These are phyloP conservation scores for Cladophialophora yegresii DNA, from an alignment of 2,329 filamentous ascomycete genomes.

Conservation along the genomic window DNA sequence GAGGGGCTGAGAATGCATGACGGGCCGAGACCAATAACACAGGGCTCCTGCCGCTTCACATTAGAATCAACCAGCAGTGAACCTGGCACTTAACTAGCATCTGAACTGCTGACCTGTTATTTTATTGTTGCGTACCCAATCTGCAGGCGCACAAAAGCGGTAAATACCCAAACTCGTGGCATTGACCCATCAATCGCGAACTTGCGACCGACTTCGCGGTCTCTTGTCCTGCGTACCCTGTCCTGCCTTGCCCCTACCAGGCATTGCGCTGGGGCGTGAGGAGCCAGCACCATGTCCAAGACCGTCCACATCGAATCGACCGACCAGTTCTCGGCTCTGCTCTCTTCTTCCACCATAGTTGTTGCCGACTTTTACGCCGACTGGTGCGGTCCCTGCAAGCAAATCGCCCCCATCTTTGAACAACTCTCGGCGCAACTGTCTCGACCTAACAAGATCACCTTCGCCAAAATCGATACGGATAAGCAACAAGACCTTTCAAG, in stretches of 20 bases:
- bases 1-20: conserved; percentile 9
- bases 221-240: not conserved
- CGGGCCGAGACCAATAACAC: conserved; percentile 6
- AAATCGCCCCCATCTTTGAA: conserved; percentile 81
- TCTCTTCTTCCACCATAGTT: conserved; percentile 74
- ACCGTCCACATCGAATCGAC: conserved; percentile 61
- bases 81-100: not conserved
- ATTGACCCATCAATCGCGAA: not conserved
- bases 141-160: not conserved
- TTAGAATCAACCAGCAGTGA: not conserved
- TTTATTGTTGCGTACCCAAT: not conserved
- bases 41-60: not conserved
- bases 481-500: conserved; percentile 70
- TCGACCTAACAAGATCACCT: conserved; percentile 71
- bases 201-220: not conserved
- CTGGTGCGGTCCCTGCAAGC: conserved; percentile 81
- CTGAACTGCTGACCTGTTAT: conserved; percentile 1
- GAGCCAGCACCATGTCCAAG: conserved; percentile 44
- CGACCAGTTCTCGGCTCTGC: conserved; percentile 66
- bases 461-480: conserved; percentile 85
- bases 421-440: conserved; percentile 71
- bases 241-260: not conserved
- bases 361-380: conserved; percentile 89
- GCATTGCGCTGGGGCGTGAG: not conserved
- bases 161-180: not conserved